Evolutionary conservation across 1,284 basidiomycete genomes (phyloP), one percentile per base, ranked within the genome.

Genomic region (Ustilago curta): DNA sequence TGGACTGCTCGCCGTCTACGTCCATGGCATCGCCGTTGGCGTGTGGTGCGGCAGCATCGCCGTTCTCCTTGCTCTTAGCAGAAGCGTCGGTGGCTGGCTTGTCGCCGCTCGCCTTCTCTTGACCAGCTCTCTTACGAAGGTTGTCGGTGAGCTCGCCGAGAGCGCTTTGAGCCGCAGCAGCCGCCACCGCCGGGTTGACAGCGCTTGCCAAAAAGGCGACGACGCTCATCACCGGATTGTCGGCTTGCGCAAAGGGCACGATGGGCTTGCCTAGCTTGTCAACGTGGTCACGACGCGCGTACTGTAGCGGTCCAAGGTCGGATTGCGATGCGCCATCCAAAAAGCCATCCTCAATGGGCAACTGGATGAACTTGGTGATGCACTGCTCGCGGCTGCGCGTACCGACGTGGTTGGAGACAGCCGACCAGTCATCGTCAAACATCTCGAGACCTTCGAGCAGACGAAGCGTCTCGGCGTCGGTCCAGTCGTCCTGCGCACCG

Each of bases 201-300:
- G 96, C 94, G 18, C 92, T 92, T 16, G 96, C 95, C 49, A 99
- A 88, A 87, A 98, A 98, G 1, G 96, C 93, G 14, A 99, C 95
- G 25, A 99, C 95, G 85, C 93, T 95, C 94, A 99, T 95, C 35
- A 99, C 94, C 0, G 96, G 96, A 84, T 99, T 99, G 83, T 98
- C 97, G 1, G 93, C 91, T 82, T 95, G 92, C 74, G 95, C 92
- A 83, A 98, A 97, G 0, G 96, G 96, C 25, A 84, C 70, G 21
- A 78, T 75, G 5, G 80, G 59, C 53, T 72, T 76, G 37, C 72
- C 78, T 8, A 59, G 48, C 62, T 71, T 75, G 64, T 70, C 68
- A 14, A 63, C 64, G 60, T 60, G 48, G 42, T 84, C 83, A 19
- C 78, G 71, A 19, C 77, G 68, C 11, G 79, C 74, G 72, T 92